Evolutionary conservation across 768 basidiomycete genomes (phyloP), one percentile per base, ranked within the genome.

Genomic region (Candolleomyces efflorescens): DNA sequence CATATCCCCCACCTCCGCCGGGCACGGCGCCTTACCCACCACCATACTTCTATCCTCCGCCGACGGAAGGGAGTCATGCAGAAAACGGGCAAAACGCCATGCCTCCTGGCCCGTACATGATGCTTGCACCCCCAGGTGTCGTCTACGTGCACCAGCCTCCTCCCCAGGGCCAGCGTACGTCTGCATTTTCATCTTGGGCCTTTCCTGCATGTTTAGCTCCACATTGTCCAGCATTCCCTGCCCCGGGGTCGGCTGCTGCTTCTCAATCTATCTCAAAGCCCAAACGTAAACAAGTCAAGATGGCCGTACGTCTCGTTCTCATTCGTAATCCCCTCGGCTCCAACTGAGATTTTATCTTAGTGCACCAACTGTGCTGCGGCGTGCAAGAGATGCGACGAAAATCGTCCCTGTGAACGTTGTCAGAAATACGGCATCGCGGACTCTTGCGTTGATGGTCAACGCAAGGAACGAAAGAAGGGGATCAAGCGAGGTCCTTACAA

Each of bases 391-490:
- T 93, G 91, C 69, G 89, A 93, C 70, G 92, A 93, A 62, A 81
- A 78, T 62, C 85, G 94, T 45, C 94, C 94, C 23, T 97, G 94
- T 68, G 86, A 89, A 59, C 86, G 94, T 36, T 97, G 94, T 64
- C 78, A 87, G 66, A 94, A 94, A 73, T 95, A 95, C 69, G 91
- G 90, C 62, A 82, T 93, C 54, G 74, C 83, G 2, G 80, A 80
- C 10, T 80, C 86, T 55, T 97, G 94, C 71, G 75, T 89, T 55
- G 94, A 97, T 70, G 94, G 93, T 27, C 89, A 91, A 66, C 82
- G 94, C 67, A 97, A 96, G 74, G 94, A 96, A 71, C 81, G 94
- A 60, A 93, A 92, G 75, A 92, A 90, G 71, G 91, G 91, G 55
- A 81, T 92, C 70, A 93, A 93, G 73, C 80, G 91, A 61, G 91